Evolutionary conservation across 1,139 yeast species (phyloP).

Genomic region (Geotrichum candidum): DNA sequence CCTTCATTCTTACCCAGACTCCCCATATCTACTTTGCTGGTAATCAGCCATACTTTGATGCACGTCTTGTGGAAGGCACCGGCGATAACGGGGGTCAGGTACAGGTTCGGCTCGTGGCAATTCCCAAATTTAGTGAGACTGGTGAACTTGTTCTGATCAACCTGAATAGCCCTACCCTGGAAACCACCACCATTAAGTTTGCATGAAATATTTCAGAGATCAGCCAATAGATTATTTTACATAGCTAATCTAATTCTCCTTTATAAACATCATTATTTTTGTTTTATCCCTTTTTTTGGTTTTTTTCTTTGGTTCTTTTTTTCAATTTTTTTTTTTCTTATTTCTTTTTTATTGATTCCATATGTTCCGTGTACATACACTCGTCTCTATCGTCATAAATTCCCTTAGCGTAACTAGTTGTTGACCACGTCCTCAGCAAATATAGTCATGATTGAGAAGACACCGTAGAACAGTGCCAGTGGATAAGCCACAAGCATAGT

Average conservation of each 20-base stretch:
- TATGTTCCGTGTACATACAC: background rate
- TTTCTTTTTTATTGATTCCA: background rate
- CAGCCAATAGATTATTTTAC: background rate
- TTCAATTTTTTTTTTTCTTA: too few species aligned
- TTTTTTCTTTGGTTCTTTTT: too few species aligned
- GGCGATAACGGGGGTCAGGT: slow-evolving; percentile 31
- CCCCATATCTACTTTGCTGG: slow-evolving; percentile 89
- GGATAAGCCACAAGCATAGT: slow-evolving; percentile 93
- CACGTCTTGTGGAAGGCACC: slow-evolving; percentile 36
- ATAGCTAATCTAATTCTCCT: background rate
- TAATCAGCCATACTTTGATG: slow-evolving; percentile 60
- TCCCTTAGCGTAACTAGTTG: background rate
- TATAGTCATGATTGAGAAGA: slow-evolving; percentile 93
- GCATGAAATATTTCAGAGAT: background rate
- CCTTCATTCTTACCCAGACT: slow-evolving; percentile 66
- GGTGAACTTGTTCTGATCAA: slow-evolving; percentile 68
- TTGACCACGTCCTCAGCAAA: slow-evolving; percentile 51
- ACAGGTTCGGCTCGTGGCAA: slow-evolving; percentile 49
- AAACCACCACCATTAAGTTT: slow-evolving; percentile 10
- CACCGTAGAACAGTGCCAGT: slow-evolving; percentile 81
- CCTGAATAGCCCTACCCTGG: slow-evolving; percentile 33
- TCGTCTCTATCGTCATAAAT: background rate
- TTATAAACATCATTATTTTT: too few species aligned
- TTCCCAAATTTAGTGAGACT: slow-evolving; percentile 64
- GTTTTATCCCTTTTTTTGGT: too few species aligned